These are phyloP conservation scores for Pneumocystis sp. DNA, from an alignment of 1,139 yeast species.

Conservation along the genomic window DNA sequence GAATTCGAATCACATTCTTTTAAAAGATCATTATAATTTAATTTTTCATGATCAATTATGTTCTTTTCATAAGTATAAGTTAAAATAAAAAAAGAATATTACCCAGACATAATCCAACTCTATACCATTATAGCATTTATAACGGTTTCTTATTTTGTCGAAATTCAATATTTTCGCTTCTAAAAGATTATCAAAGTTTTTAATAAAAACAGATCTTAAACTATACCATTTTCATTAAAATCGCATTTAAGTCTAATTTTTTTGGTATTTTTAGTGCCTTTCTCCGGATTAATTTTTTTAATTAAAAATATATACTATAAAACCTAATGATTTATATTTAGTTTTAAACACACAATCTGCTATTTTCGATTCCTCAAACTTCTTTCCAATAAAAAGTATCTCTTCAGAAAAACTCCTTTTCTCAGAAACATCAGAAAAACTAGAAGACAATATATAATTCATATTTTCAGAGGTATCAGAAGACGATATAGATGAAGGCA, in stretches of 20 bases:
- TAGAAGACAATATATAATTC: background rate
- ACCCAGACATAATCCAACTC: background rate
- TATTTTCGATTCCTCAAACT: background rate
- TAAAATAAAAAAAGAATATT: background rate
- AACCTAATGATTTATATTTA: background rate
- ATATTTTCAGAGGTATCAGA: background rate
- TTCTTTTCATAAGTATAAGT: background rate
- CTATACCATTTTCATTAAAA: background rate
- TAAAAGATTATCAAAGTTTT: background rate
- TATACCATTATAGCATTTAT: background rate
- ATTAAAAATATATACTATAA: background rate
- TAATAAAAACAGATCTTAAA: background rate
- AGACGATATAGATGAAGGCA: background rate
- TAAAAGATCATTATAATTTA: background rate
- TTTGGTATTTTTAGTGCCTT: background rate
- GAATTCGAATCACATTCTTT: background rate
- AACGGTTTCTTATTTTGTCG: background rate
- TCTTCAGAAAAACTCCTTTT: background rate
- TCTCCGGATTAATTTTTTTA: background rate
- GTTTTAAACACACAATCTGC: background rate
- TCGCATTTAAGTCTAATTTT: background rate
- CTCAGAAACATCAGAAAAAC: background rate
- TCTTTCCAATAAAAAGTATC: background rate
- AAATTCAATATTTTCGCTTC: background rate
- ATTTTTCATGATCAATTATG: background rate